These are phyloP conservation scores for Neonothopanus nambi DNA, from an alignment of 1,284 basidiomycete species.

Conservation along the genomic window DNA sequence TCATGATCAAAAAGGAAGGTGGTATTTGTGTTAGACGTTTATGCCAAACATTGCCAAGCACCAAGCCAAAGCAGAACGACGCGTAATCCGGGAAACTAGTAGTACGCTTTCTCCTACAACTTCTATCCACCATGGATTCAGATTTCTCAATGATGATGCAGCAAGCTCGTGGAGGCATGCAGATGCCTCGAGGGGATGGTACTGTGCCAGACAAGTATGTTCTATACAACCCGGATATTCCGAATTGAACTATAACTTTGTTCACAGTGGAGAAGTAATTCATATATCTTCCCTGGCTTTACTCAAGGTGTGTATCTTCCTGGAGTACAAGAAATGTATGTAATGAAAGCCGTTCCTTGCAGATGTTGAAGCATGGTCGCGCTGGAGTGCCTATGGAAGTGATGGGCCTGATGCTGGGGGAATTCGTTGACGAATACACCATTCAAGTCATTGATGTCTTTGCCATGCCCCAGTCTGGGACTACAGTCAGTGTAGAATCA, in stretches of 20 bases:
- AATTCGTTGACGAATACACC: constrained; percentile 99
- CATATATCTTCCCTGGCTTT: constrained; percentile 94
- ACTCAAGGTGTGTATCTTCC: constrained; percentile 67
- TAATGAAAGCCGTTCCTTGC: not conserved
- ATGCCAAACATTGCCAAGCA: constrained; percentile 21
- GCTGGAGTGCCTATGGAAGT: constrained; percentile 99
- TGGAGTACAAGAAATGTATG: constrained; percentile 6
- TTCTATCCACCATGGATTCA: constrained; percentile 45
- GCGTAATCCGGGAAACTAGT: constrained; percentile 52
- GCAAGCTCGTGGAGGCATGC: constrained; percentile 40
- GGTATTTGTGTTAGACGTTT: not conserved
- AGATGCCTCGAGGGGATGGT: constrained; percentile 45
- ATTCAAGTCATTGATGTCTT: constrained; percentile 98
- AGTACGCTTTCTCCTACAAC: constrained; percentile 11
- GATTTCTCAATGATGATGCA: constrained; percentile 63
- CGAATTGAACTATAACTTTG: constrained; percentile 10
- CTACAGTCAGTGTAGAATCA: constrained; percentile 97
- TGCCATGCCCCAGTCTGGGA: constrained; percentile 99
- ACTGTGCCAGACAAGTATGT: constrained; percentile 74
- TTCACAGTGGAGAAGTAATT: constrained; percentile 86
- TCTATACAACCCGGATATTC: not conserved
- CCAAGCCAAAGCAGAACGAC: constrained; percentile 30
- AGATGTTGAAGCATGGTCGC: constrained; percentile 99
- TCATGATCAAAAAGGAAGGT: not conserved
- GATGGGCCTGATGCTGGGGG: constrained; percentile 99